Conservation (phyloP, 768 basidiomycete genomes). For the Polyporus arcularius region DNA sequence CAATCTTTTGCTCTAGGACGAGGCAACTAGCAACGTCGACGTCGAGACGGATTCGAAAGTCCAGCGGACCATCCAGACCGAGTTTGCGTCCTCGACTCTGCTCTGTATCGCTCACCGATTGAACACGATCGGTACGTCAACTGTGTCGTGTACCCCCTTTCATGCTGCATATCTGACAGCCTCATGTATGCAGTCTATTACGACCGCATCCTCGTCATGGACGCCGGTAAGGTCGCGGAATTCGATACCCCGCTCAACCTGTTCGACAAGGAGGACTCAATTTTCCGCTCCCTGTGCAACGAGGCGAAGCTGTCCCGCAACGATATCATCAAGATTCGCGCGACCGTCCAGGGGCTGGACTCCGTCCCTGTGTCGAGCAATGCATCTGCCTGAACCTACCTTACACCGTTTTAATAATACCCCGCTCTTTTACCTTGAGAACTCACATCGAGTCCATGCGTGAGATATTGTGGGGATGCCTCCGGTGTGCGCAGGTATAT, state of each 20-base stretch:
- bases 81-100: constrained; percentile 75
- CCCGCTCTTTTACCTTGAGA: too few relatives aligned
- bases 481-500: too few relatives aligned
- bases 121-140: constrained; percentile 52
- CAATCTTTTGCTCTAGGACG: constrained; percentile 43
- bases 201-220: constrained; percentile 74
- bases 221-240: constrained; percentile 65
- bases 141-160: neutral
- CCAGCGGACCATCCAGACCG: constrained; percentile 82
- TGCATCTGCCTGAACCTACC: neutral
- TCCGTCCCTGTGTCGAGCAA: constrained; percentile 2
- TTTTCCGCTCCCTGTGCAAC: constrained; percentile 71
- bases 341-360: constrained; percentile 13
- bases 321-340: constrained; percentile 57
- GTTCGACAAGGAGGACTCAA: constrained; percentile 59
- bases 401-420: too few relatives aligned
- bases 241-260: constrained; percentile 73
- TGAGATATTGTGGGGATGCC: too few relatives aligned
- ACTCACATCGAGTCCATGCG: too few relatives aligned
- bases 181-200: constrained; percentile 55
- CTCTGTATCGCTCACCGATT: constrained; percentile 74
- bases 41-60: constrained; percentile 89
- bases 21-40: constrained; percentile 84
- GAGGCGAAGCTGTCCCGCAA: constrained; percentile 57
- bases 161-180: neutral